A percentile compares a stretch with the other conserved stretches of the same genome.
Conservation (phyloP, 2,329 filamentous ascomycete genomes). For the Arthroderma uncinatum region DNA sequence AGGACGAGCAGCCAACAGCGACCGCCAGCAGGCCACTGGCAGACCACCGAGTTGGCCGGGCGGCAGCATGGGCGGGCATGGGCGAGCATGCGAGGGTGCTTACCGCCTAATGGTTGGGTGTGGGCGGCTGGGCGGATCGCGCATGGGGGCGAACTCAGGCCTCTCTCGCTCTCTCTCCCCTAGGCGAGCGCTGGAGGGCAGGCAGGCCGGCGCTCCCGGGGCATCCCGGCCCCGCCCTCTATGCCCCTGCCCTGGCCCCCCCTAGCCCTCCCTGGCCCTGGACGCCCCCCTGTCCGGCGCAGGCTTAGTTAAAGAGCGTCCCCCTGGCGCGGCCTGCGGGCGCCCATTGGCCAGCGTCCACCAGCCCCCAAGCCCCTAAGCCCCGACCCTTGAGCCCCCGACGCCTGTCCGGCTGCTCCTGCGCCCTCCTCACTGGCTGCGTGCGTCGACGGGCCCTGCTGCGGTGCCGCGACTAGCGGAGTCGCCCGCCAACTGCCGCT, state of each 20-base stretch:
- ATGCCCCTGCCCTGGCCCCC: neutral
- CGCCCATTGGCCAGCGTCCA: neutral
- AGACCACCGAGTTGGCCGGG: neutral
- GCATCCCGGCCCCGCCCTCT: neutral
- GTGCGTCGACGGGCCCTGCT: neutral
- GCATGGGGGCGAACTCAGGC: neutral
- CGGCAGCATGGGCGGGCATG: neutral
- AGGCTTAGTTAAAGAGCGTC: neutral
- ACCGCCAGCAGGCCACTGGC: too few relatives aligned
- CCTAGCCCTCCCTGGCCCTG: neutral
- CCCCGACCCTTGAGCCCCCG: too few relatives aligned
- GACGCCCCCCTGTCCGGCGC: neutral
- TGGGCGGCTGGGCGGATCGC: conserved; percentile 16
- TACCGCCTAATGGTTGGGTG: conserved; percentile 6
- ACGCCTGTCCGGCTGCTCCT: neutral
- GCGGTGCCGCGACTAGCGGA: conserved; percentile 1
- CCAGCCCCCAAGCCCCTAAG: neutral
- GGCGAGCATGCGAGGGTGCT: neutral
- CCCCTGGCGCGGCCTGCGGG: neutral
- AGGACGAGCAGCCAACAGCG: too few relatives aligned
- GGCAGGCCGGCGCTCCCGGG: neutral
- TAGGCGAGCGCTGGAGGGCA: too few relatives aligned
- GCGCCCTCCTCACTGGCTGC: neutral
- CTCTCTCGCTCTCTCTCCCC: too few relatives aligned
- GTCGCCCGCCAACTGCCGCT: conserved; percentile 1